Conservation (phyloP, 805 yeast species). For the Saccharomycopsis malanga region DNA sequence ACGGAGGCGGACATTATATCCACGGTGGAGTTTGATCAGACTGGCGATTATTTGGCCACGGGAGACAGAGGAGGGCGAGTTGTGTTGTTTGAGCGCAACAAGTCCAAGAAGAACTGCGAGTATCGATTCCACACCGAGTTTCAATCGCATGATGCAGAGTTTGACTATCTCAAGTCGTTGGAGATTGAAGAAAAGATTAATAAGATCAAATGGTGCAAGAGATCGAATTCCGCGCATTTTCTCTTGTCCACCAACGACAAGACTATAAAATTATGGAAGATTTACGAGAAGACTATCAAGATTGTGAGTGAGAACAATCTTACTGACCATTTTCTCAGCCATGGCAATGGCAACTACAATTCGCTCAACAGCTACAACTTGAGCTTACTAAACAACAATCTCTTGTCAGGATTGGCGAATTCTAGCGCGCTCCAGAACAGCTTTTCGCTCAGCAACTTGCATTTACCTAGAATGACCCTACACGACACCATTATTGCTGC, state of each 20-base stretch:
- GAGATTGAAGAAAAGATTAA: slow-evolving; percentile 98
- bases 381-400: slow-evolving; percentile 15
- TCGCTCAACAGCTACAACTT: slow-evolving; percentile 16
- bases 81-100: slow-evolving; percentile 87
- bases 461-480: slow-evolving; percentile 80
- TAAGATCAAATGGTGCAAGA: slow-evolving; percentile 92
- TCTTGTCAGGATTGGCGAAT: slow-evolving; percentile 14
- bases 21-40: slow-evolving; percentile 91
- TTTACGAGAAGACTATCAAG: slow-evolving; percentile 84
- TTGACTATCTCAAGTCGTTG: slow-evolving; percentile 88
- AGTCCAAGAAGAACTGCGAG: slow-evolving; percentile 71
- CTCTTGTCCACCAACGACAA: slow-evolving; percentile 91
- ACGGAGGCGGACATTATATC: slow-evolving; percentile 97
- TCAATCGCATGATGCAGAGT: slow-evolving; percentile 97
- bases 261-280: slow-evolving; percentile 97
- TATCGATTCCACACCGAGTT: slow-evolving; percentile 94
- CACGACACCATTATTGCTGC: slow-evolving; percentile 96
- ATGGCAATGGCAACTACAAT: slow-evolving; percentile 20
- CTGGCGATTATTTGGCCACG: slow-evolving; percentile 93
- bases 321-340: slow-evolving; percentile 34
- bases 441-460: slow-evolving; percentile 41
- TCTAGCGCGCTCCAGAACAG: slow-evolving; percentile 23
- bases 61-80: slow-evolving; percentile 99
- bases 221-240: slow-evolving; percentile 85
- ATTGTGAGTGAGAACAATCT: slow-evolving; percentile 89